Base-by-base conservation (phyloP, 2,329 filamentous ascomycete genomes). In the Cucurbitaria berberidis region DNA sequence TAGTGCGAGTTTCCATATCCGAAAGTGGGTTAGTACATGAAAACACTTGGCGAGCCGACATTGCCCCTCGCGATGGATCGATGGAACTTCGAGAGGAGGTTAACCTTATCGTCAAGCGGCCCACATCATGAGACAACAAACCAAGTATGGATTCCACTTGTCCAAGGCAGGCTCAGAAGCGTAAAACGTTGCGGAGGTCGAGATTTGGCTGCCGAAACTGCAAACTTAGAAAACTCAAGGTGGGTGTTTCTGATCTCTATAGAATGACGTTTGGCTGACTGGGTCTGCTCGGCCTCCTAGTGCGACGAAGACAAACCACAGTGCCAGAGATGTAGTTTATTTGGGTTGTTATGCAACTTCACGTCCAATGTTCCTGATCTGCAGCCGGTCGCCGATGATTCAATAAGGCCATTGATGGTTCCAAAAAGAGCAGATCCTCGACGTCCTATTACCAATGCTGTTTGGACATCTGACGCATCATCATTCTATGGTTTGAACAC, bases 121-220 rank as follows among this genome's bases (percentile, higher is more conserved):
- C n/a, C 18, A n/a, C 18, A 22, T 16, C 35, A 38, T 38, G 18
- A 38, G 3, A 38, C 15, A 38, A 11, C 18, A 22, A 16, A 38
- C 9, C 35, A 22, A 21, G 10, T 13, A 38, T 38, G 35, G 5
- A 1, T 38, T 4, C 18, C 3, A 13, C 18, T 21, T 38, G 18
- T 38, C 35, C 35, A 13, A 38, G 18, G 22, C 35, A 38, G 8
- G 7, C 18, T 22, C 18, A 38, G 35, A 16, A 6, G 35, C 39
- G 39, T 13, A 15, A 8, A 13, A 29, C 15, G 2, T 41, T 27
- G 42, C 13, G 29, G 4, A 19, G 42, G 30, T 45, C 42, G 24
- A 45, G 42, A 45, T 45, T 32, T 18, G 42, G 42, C 42, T 45
- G 42, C 42, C 42, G 42, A 21, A 45, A 45, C 21, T 45, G 42